A percentile compares a stretch with the other conserved stretches of the same genome.
These are phyloP conservation scores for Wickerhamiella cacticola DNA, from an alignment of 805 yeast genomes.

Conservation along the genomic window DNA sequence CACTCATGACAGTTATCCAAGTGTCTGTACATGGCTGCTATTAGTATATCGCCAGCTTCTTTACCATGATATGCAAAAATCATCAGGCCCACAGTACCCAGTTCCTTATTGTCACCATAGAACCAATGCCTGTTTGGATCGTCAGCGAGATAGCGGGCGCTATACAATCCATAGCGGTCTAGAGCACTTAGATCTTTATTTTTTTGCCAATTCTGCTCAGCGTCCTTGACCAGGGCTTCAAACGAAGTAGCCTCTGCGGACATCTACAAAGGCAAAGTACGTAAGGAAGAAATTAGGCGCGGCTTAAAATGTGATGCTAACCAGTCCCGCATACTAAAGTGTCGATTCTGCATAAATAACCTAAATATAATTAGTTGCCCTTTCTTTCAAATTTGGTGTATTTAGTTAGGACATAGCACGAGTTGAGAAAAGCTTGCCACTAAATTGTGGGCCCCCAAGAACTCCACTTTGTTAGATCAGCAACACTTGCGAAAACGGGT, in stretches of 20 bases:
- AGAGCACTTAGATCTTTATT: background rate
- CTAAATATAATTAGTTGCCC: no score
- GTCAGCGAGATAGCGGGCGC: background rate
- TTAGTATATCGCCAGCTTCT: background rate
- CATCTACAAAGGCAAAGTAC: background rate
- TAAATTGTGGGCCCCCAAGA: no score
- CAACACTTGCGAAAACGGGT: no score
- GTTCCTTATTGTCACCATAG: background rate
- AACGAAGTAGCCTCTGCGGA: background rate
- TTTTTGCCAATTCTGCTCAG: background rate
- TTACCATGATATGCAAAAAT: background rate
- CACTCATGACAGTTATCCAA: background rate
- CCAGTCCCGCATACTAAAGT: no score
- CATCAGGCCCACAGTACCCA: background rate
- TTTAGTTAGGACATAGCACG: no score
- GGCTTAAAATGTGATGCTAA: no score
- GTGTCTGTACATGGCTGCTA: background rate
- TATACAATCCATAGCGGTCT: background rate
- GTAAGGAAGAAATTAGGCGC: background rate
- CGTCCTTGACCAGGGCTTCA: background rate
- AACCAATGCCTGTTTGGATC: slow-evolving; percentile 6
- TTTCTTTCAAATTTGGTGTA: no score
- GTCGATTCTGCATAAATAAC: no score
- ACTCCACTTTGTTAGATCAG: no score
- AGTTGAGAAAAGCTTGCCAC: no score